These are phyloP conservation scores for Flueggea neowawraea DNA, from an alignment of 441 rosid species.

Conservation along the genomic window DNA sequence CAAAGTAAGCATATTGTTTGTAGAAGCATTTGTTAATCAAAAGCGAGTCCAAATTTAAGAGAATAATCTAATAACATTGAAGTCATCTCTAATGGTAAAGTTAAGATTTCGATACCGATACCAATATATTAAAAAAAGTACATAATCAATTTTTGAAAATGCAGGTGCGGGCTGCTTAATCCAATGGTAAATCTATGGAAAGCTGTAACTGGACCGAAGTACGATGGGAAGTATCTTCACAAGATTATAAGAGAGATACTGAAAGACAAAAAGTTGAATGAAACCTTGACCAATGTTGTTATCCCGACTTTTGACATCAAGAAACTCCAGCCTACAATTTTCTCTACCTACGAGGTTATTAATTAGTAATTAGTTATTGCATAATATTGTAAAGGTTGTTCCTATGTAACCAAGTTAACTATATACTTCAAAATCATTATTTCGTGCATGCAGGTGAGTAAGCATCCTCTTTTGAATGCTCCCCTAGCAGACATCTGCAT, in stretches of 20 bases:
- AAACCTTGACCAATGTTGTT: slow-evolving; percentile 64
- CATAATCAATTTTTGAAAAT: too few relatives aligned
- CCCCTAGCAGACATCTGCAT: slow-evolving; percentile 60
- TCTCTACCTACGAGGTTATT: slow-evolving; percentile 66
- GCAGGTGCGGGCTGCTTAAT: slow-evolving; percentile 6
- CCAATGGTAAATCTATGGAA: slow-evolving; percentile 12
- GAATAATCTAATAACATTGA: too few relatives aligned
- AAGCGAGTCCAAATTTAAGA: too few relatives aligned
- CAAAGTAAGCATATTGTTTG: slow-evolving; percentile 17
- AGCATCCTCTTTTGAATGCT: slow-evolving; percentile 40
- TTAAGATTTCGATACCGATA: too few relatives aligned
- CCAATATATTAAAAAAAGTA: too few relatives aligned
- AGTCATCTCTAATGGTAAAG: too few relatives aligned
- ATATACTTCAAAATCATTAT: background rate
- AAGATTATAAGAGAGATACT: slow-evolving; percentile 25
- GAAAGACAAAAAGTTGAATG: slow-evolving; percentile 43
- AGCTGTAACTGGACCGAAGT: slow-evolving; percentile 53
- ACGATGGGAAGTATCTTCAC: slow-evolving; percentile 56
- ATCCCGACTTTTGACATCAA: slow-evolving; percentile 81
- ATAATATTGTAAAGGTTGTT: too few relatives aligned
- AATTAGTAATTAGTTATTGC: background rate
- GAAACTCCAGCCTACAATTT: slow-evolving; percentile 67
- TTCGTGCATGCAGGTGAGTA: slow-evolving; percentile 33
- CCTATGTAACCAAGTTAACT: too few relatives aligned
- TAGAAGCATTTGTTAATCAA: too few relatives aligned